Percentiles rank a stretch among this genome's conserved stretches.
phyloP scores from a whole-genome alignment of 2,329 filamentous ascomycete genomes.

The Stachybotrys elegans region DNA sequence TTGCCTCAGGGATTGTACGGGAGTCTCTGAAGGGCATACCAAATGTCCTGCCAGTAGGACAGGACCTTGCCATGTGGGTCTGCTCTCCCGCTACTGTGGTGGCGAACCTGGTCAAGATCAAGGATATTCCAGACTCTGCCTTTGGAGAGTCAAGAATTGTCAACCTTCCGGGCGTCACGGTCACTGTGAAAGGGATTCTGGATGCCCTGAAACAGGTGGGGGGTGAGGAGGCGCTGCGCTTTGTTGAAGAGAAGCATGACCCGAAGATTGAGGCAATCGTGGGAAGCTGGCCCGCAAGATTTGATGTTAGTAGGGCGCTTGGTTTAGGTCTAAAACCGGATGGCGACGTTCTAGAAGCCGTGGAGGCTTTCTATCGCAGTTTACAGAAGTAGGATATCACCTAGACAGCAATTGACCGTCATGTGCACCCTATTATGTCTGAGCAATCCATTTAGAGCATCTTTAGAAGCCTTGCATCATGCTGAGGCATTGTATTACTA shows the following conservation, averaged over 20 bases:
- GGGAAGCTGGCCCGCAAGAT: constrained; percentile 47
- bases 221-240: constrained; percentile 34
- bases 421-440: too few relatives aligned
- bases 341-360: background rate
- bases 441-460: too few relatives aligned
- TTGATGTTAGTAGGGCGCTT: constrained; percentile 46
- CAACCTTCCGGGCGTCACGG: constrained; percentile 47
- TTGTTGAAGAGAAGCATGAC: constrained; percentile 42
- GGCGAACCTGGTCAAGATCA: constrained; percentile 40
- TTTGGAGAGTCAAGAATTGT: constrained; percentile 36
- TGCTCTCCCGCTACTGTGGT: constrained; percentile 46
- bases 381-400: too few relatives aligned
- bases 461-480: too few relatives aligned
- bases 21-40: constrained; percentile 44
- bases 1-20: constrained; percentile 57
- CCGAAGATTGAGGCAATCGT: constrained; percentile 43
- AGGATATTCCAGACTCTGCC: constrained; percentile 33
- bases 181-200: constrained; percentile 48
- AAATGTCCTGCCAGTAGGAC: constrained; percentile 41
- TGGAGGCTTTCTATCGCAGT: background rate
- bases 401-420: too few relatives aligned
- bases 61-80: constrained; percentile 43
- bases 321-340: constrained; percentile 46
- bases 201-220: constrained; percentile 44
- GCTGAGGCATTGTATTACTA: too few relatives aligned